phyloP scores from a whole-genome alignment of 768 basidiomycete genomes.

The Naganishia onofrii region DNA sequence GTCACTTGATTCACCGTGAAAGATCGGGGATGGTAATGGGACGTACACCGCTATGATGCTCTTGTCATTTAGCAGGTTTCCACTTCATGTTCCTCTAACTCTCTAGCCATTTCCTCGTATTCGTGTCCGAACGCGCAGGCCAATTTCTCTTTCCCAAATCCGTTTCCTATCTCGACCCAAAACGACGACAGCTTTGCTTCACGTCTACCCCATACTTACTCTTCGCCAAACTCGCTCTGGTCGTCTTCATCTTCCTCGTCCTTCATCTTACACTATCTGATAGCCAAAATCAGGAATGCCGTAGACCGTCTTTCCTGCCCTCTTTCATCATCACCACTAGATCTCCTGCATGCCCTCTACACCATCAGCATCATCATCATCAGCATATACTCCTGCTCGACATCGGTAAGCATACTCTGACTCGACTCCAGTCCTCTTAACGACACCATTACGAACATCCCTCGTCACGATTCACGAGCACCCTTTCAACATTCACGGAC shows the following conservation, averaged over 20 bases:
- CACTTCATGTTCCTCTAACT: neutral
- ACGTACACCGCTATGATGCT: neutral
- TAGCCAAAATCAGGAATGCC: constrained; percentile 4
- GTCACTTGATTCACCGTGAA: too few relatives aligned
- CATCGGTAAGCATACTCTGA: constrained; percentile 15
- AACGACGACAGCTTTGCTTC: constrained; percentile 6
- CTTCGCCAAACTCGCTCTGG: neutral
- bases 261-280: neutral
- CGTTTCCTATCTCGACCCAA: neutral
- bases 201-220: constrained; percentile 7
- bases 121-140: neutral
- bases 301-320: constrained; percentile 5
- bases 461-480: constrained; percentile 10
- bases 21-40: neutral
- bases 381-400: neutral
- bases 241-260: neutral
- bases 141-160: neutral
- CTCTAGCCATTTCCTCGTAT: neutral
- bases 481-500: neutral
- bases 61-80: constrained; percentile 1
- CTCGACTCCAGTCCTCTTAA: neutral
- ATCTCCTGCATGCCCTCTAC: neutral
- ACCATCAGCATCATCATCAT: neutral
- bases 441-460: constrained; percentile 19
- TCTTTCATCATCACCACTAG: constrained; percentile 1